Conservation (phyloP, 2,329 filamentous ascomycete genomes). For the Sporothrix inflata region DNA sequence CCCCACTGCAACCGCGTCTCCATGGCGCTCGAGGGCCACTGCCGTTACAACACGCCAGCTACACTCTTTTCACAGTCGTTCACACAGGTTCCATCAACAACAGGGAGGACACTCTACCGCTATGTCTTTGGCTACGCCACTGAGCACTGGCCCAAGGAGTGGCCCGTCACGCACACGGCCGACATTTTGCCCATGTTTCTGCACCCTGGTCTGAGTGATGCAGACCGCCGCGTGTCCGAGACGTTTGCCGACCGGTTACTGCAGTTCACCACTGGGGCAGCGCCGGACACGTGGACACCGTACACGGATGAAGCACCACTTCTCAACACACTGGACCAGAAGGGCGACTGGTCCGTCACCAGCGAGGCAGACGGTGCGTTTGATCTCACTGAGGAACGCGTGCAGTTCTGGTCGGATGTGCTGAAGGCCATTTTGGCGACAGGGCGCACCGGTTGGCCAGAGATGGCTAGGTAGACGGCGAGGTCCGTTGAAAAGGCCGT, state of each 20-base stretch:
- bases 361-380: neutral
- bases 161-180: slow-evolving; percentile 24
- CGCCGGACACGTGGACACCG: neutral
- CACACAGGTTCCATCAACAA: neutral
- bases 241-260: slow-evolving; percentile 15
- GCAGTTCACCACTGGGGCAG: neutral
- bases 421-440: slow-evolving; percentile 12
- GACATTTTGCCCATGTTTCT: slow-evolving; percentile 23
- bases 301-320: neutral
- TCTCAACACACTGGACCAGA: neutral
- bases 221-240: slow-evolving; percentile 4
- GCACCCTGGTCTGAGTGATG: neutral
- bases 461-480: neutral
- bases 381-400: neutral
- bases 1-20: neutral
- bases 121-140: slow-evolving; percentile 18
- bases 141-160: slow-evolving; percentile 8
- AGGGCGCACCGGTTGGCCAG: slow-evolving; percentile 2
- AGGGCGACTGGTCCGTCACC: neutral
- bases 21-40: slow-evolving; percentile 25
- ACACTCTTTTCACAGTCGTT: slow-evolving; percentile 13
- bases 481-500: neutral
- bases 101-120: slow-evolving; percentile 10
- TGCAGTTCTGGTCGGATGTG: slow-evolving; percentile 23
- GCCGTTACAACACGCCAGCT: slow-evolving; percentile 19